These are phyloP conservation scores for Leptographium lundbergii DNA, from an alignment of 2,329 filamentous ascomycete genomes.

Conservation along the genomic window DNA sequence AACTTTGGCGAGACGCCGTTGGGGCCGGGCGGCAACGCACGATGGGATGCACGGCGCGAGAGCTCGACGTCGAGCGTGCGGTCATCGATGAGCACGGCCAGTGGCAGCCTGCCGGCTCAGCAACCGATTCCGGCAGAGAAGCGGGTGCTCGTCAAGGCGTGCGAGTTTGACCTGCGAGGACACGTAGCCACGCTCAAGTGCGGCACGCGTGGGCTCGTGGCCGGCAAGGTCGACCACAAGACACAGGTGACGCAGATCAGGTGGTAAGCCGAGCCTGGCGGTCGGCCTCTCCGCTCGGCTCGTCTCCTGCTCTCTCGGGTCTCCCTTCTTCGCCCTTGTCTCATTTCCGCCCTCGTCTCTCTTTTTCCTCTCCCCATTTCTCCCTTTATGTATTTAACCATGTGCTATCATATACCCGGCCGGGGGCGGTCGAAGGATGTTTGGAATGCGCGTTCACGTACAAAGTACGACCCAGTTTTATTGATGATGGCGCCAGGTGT, in stretches of 20 bases:
- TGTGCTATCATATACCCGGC: too few species aligned
- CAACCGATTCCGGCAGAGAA: conserved; percentile 35
- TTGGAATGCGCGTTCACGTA: too few species aligned
- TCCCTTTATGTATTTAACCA: too few species aligned
- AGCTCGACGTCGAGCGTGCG: conserved; percentile 2
- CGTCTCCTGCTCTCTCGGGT: too few species aligned
- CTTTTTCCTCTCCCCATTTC: too few species aligned
- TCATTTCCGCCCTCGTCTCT: too few species aligned
- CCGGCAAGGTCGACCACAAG: conserved; percentile 33
- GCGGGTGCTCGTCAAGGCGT: conserved; percentile 42
- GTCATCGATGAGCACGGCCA: neutral
- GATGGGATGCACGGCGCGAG: conserved; percentile 21
- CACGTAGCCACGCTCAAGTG: conserved; percentile 37
- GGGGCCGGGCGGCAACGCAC: conserved; percentile 31
- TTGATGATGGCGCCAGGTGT: neutral
- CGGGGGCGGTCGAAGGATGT: too few species aligned
- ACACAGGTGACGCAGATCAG: conserved; percentile 30
- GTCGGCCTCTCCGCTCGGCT: too few species aligned
- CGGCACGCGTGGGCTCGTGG: conserved; percentile 38
- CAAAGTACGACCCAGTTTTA: neutral
- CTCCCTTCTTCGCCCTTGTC: too few species aligned
- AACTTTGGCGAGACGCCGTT: conserved; percentile 24
- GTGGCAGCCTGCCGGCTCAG: too few species aligned
- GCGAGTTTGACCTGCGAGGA: conserved; percentile 43
- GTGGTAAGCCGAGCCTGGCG: too few species aligned